Percentiles rank a stretch among this genome's conserved stretches.
Evolutionary conservation across 2,329 filamentous ascomycete genomes (phyloP).

Genomic region (Phialemoniopsis sp.): DNA sequence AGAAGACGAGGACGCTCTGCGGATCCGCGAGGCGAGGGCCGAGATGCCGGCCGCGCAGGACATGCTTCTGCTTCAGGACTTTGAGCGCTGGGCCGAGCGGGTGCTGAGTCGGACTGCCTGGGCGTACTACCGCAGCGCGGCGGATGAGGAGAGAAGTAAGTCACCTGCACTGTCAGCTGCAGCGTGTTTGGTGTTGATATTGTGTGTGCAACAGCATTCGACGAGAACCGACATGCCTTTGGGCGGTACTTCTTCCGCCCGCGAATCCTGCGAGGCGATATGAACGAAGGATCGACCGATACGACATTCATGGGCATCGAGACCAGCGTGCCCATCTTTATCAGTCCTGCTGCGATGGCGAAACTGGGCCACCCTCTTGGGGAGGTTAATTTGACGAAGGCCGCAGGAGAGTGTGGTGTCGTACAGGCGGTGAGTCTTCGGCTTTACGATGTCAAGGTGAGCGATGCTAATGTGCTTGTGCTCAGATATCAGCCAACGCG

Average conservation of each 20-base stretch:
- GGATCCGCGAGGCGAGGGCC: too few relatives aligned
- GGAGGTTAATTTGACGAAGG: slow-evolving; percentile 8
- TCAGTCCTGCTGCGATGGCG: slow-evolving; percentile 11
- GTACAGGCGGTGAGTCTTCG: slow-evolving; percentile 3
- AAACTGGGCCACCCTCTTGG: slow-evolving; percentile 11
- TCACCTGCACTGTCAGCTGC: neutral
- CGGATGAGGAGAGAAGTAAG: slow-evolving; percentile 1
- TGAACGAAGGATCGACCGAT: slow-evolving; percentile 2
- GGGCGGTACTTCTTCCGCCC: slow-evolving; percentile 11
- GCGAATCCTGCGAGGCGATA: slow-evolving; percentile 7
- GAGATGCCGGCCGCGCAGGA: neutral
- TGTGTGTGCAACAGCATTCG: too few relatives aligned
- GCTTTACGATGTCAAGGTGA: neutral
- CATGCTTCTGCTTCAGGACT: slow-evolving; percentile 1
- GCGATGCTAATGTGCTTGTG: too few relatives aligned
- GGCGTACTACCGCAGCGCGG: slow-evolving; percentile 1
- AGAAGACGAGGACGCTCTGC: too few relatives aligned
- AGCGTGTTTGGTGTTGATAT: too few relatives aligned
- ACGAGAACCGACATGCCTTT: slow-evolving; percentile 4
- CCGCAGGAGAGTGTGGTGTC: slow-evolving; percentile 3
- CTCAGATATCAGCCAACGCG: slow-evolving; percentile 6
- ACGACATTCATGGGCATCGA: slow-evolving; percentile 4
- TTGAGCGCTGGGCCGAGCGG: neutral
- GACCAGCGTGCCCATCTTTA: slow-evolving; percentile 8
- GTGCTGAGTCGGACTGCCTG: neutral